Evolutionary conservation across 1,284 basidiomycete genomes (phyloP), one percentile per base, ranked within the genome.

Genomic region (Leccinum griseonigrum): DNA sequence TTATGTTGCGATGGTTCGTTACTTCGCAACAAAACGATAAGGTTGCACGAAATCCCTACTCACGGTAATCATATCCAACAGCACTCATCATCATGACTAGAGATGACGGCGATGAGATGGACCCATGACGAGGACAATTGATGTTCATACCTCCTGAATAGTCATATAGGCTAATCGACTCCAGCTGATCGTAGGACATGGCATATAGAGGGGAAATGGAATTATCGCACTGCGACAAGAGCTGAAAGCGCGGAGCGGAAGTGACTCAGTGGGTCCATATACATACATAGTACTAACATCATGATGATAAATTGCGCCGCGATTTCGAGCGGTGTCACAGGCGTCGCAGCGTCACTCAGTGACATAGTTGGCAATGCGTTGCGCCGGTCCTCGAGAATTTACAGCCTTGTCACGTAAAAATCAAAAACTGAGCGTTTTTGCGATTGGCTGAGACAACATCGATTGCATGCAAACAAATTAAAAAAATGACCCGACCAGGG

Each of bases 31-130:
- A 18, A 31, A 22, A 54, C 22, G 6, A 22, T 9, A 11, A n/a
- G 2, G 4, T 11, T 26, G 13, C 31, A 57, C 7, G 10, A 18
- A 40, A 4, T 2, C 22, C 16, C 11, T 8, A 18, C 57, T 59
- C 48, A 60, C 59, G 14, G 5, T 60, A 60, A 31, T 60, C 59
- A 14, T 60, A 60, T n/a, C 16, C 36, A 11, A 60, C 34, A 2
- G n/a, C n/a, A n/a, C 16, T 32, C 7, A 60, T n/a, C 5, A 29
- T 13, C 16, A 38, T 18, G 8, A 60, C 59, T 60, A 9, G 10
- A 55, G 9, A n/a, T n/a, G n/a, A 11, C 5, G 11, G 11, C 13
- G 4, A 13, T 34, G 18, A 54, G 53, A 54, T 36, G 6, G 14
- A 11, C 13, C 10, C n/a, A 28, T 13, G 48, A 13, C 48, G 8